Percentiles rank a stretch among this genome's conserved stretches.
Conservation (phyloP, 192 early-diverging fungal genomes). For the Linnemannia schmuckeri region DNA sequence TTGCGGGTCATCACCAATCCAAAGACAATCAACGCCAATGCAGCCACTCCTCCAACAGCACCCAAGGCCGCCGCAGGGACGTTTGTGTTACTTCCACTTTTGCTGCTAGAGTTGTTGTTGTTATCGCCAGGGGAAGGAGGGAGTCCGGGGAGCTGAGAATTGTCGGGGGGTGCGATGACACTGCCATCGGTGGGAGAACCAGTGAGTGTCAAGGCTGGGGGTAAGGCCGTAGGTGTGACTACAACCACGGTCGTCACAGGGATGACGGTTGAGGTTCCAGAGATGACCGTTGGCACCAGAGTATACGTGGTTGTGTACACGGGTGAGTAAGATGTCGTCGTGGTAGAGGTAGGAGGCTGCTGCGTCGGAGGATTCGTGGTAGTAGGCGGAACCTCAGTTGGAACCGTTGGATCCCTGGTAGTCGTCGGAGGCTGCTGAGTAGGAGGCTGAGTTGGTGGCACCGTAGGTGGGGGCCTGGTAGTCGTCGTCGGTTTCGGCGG, state of each 20-base stretch:
- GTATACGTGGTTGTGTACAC: constrained; percentile 14
- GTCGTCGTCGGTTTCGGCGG: neutral
- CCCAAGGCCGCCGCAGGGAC: constrained; percentile 30
- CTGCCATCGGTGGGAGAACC: neutral
- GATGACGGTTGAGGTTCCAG: constrained; percentile 31
- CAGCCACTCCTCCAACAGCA: constrained; percentile 34
- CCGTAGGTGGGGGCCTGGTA: constrained; percentile 1
- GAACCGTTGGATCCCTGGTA: neutral
- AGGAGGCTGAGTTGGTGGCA: constrained; percentile 19
- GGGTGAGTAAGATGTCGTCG: neutral
- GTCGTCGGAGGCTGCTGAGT: constrained; percentile 6
- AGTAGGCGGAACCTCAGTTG: neutral
- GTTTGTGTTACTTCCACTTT: constrained; percentile 5
- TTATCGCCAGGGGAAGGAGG: neutral
- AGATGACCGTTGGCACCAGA: constrained; percentile 32
- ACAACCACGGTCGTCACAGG: constrained; percentile 1
- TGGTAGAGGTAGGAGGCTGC: constrained; percentile 1
- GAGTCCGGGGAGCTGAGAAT: constrained; percentile 20
- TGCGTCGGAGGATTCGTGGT: neutral
- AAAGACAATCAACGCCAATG: constrained; percentile 50
- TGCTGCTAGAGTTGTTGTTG: neutral
- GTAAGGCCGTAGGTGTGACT: neutral
- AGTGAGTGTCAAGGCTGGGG: neutral
- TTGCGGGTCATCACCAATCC: constrained; percentile 41
- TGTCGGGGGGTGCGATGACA: neutral